Evolutionary conservation across 176 grass and related monocot species (phyloP), one percentile per base, ranked within the genome.

Genomic region (Phoenix dactylifera): DNA sequence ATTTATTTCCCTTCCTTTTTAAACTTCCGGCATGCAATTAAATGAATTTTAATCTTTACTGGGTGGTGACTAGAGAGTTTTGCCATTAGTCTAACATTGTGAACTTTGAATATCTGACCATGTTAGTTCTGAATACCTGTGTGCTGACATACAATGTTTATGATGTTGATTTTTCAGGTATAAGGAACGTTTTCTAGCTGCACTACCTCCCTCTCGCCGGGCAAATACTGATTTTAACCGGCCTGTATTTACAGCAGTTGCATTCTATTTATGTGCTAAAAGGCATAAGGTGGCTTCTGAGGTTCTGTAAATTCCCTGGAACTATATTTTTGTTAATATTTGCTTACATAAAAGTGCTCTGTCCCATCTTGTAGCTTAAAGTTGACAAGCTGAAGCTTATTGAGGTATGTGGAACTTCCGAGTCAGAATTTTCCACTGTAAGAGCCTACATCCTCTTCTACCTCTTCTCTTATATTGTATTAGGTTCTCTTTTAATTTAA

Each of bases 201-300:
- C 76, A 17, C 70, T 98, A 30, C 93, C 84, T 7, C 78, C 84
- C 68, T 92, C 88, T 52, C 81, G 87, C 63, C 68, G 93, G 14
- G 74, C 79, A 58, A 91, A 60, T 68, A 98, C 93, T 4, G 82
- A 98, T 59, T 88, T 98, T 57, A 76, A 78, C 15, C 70, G 93
- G 2, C 79, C 93, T 10, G 93, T 98, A 25, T 98, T 92, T 66
- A 98, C 79, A 32, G 84, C 84, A 30, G 88, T 81, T 59, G 78
- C 88, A 30, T 98, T 92, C 74, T 96, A 96, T 78, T 80, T 96
- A 75, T 96, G 91, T 51, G 83, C 91, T 0, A 96, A 85, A 83
- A 88, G 83, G 69, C 83, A 97, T 55, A 97, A 97, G 92, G 92
- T 97, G 52, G 16, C 66, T 65, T 35, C 7, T 44, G 35, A 44